Evolutionary conservation across 495 filamentous ascomycete genomes (phyloP).

Genomic region (Tricharina praecox): DNA sequence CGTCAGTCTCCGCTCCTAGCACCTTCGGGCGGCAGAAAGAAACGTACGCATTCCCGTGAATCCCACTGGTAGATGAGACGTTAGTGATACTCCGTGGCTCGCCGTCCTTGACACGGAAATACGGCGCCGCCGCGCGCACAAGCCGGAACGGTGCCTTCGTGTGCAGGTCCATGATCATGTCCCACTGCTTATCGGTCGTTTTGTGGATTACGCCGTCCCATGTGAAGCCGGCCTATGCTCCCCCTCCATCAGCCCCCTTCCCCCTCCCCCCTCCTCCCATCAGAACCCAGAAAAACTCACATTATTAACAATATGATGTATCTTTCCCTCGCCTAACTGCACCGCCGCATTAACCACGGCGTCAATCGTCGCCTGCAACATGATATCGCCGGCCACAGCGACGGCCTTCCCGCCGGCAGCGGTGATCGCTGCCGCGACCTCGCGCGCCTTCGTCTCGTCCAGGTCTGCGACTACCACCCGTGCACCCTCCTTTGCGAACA

Average conservation of each 20-base stretch:
- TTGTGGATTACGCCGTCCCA: conserved; percentile 88
- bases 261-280: not conserved
- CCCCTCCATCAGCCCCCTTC: not conserved
- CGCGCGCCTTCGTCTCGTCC: conserved; percentile 50
- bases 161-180: conserved; percentile 67
- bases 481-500: conserved; percentile 75
- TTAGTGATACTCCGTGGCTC: conserved; percentile 65
- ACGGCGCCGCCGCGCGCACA: conserved; percentile 58
- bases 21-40: not conserved
- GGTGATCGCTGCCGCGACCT: conserved; percentile 49
- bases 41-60: conserved; percentile 52
- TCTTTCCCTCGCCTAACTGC: conserved; percentile 68
- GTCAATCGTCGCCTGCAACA: conserved; percentile 47
- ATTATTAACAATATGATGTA: conserved; percentile 78
- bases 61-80: conserved; percentile 58
- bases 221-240: conserved; percentile 35
- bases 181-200: conserved; percentile 84
- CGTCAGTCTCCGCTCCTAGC: not conserved
- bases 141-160: conserved; percentile 70
- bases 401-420: conserved; percentile 43
- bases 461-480: conserved; percentile 72
- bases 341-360: conserved; percentile 54
- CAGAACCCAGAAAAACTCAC: conserved; percentile 20
- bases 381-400: conserved; percentile 55
- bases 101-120: conserved; percentile 72